Evolutionary conservation across 495 filamentous ascomycete species (phyloP), one percentile per base, ranked within the genome.

Genomic region (Annulohypoxylon bovei): DNA sequence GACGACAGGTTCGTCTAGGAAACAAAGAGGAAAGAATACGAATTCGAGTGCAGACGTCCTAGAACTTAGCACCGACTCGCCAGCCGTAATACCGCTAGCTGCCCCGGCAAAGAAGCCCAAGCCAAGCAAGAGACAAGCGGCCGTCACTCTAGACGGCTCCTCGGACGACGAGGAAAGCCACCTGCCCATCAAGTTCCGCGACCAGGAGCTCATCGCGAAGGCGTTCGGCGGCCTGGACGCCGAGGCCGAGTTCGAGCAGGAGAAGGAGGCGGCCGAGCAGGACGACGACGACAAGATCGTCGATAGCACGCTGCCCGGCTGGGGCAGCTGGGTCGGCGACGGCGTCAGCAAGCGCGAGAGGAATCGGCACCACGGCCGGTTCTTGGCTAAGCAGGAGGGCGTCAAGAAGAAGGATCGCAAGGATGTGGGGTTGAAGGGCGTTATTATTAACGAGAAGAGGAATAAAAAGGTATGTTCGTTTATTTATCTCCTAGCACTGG

Each of bases 211-310:
- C 46, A 89, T 96, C 63, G 90, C 91, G 76, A 83, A 87, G 68
- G 95, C 93, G 7, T 98, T 98, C 77, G 95, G 93, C 1, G 93
- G 92, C 4, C 90, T 95, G 70, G 92, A 97, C 75, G 93, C 96
- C n/a, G 88, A 91, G 1, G 86, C 86, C 33, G 90, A 93, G 52
- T 98, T 99, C 76, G 86, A 87, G 63, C 83, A 86, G 27, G 95
- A 98, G 70, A 98, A 99, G 77, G 82, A 84, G 18, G 88, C 90
- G 62, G 83, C 85, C 7, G 84, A 89, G 35, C 86, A 88, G 37
- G 92, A 93, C 4, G 93, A 98, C 76, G 95, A 90, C 69, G 93
- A 97, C 64, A 88, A 97, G 78, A 84, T 93, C 28, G 80, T 94
- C 20, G 93, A 96, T 77, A 91, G 91, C 57, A 93, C 92, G 0